A percentile compares a stretch with the other conserved stretches of the same genome.
Evolutionary conservation across 169 alveolate species (phyloP).

Genomic region (Besnoitia besnoiti): DNA sequence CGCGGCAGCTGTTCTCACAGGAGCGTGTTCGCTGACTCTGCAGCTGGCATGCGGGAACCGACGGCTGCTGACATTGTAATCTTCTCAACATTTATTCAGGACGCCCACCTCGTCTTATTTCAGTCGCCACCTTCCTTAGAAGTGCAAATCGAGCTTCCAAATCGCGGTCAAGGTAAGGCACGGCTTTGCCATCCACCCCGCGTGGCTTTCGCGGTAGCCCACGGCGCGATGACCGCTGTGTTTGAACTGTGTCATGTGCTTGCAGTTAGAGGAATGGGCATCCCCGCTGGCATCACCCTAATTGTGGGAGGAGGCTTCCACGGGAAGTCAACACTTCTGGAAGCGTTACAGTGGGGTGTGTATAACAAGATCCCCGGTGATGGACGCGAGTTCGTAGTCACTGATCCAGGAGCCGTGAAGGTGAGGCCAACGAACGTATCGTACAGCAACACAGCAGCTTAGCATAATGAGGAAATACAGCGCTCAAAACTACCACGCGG

Average conservation of each 20-base stretch:
- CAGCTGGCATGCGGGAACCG: too few species aligned
- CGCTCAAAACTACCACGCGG: too few species aligned
- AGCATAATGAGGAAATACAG: too few species aligned
- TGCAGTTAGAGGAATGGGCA: constrained; percentile 77
- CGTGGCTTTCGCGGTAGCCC: neutral
- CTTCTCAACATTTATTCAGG: constrained; percentile 11
- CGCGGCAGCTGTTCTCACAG: too few species aligned
- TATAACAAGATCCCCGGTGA: constrained; percentile 83
- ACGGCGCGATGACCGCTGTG: neutral
- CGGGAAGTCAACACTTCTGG: constrained; percentile 81
- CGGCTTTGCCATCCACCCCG: neutral
- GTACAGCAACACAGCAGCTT: too few species aligned
- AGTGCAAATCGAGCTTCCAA: constrained; percentile 50
- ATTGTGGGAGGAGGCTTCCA: constrained; percentile 88
- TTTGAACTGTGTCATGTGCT: neutral
- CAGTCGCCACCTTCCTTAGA: constrained; percentile 60
- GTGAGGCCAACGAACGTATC: too few species aligned
- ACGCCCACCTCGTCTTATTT: constrained; percentile 50
- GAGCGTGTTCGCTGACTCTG: too few species aligned
- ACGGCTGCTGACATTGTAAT: too few species aligned
- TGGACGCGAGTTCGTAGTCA: constrained; percentile 82
- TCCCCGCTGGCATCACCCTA: constrained; percentile 78
- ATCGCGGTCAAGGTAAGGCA: constrained; percentile 45
- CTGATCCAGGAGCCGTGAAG: constrained; percentile 77
- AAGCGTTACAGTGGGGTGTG: constrained; percentile 79